Evolutionary conservation across 495 filamentous ascomycete species (phyloP).

Genomic region (Neurospora pannonica): DNA sequence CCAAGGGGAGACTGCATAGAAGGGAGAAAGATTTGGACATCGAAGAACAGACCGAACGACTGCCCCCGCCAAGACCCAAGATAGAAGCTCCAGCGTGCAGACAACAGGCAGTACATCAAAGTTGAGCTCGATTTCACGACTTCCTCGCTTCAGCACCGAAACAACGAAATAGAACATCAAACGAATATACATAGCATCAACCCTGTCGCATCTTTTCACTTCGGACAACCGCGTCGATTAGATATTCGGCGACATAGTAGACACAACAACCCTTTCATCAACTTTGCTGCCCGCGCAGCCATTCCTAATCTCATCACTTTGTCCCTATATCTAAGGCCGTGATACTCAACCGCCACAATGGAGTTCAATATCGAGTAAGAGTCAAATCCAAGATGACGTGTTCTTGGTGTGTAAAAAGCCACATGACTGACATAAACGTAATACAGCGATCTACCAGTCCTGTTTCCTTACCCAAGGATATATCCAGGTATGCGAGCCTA

Average conservation of each 20-base stretch:
- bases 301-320: neutral
- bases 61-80: neutral
- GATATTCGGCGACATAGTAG: neutral
- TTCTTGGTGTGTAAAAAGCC: neutral
- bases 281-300: neutral
- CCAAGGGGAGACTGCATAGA: neutral
- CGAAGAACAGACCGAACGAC: neutral
- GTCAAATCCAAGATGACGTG: no score
- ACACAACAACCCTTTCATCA: neutral
- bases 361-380: slow-evolving; percentile 82
- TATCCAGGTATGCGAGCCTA: slow-evolving; percentile 58
- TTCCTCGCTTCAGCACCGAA: neutral
- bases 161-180: neutral
- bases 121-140: neutral
- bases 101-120: neutral
- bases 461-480: slow-evolving; percentile 95
- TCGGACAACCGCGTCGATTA: neutral
- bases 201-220: neutral
- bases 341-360: slow-evolving; percentile 42
- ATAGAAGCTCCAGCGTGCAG: neutral
- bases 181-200: neutral
- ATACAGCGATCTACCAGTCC: slow-evolving; percentile 73
- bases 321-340: neutral
- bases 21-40: neutral
- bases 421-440: slow-evolving; percentile 4